Conservation (phyloP, 352 stramenopile species). For the Thalassiosira hispida region DNA sequence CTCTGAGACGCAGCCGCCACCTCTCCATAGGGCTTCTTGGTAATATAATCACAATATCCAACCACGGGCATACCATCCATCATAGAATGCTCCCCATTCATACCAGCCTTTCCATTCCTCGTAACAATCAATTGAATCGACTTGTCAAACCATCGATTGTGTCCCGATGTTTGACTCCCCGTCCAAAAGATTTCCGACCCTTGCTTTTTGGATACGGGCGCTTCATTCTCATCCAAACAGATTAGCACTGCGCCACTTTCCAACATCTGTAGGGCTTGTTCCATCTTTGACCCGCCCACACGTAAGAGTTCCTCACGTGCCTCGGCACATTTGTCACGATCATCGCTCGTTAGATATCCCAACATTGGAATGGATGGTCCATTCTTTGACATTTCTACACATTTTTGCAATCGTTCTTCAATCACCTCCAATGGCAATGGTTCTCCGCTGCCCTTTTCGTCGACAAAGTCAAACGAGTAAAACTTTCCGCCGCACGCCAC, state of each 20-base stretch:
- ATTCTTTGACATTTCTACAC: conserved; percentile 71
- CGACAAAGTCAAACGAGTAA: conserved; percentile 84
- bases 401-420: conserved; percentile 72
- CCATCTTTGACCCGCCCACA: conserved; percentile 81
- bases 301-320: conserved; percentile 85
- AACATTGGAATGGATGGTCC: conserved; percentile 65
- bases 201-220: conserved; percentile 63
- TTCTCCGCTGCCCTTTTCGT: conserved; percentile 54
- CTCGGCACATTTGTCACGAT: conserved; percentile 94
- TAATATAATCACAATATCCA: conserved; percentile 93
- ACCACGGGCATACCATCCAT: conserved; percentile 96
- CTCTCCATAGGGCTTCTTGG: conserved; percentile 85
- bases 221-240: conserved; percentile 89
- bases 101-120: conserved; percentile 93
- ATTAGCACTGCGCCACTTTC: conserved; percentile 93
- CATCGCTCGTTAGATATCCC: conserved; percentile 93
- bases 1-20: conserved; percentile 82
- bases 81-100: conserved; percentile 97
- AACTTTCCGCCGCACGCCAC: conserved; percentile 87
- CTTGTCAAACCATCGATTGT: conserved; percentile 99
- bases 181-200: conserved; percentile 78
- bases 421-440: conserved; percentile 71
- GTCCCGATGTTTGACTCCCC: conserved; percentile 71
- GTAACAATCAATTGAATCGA: conserved; percentile 96
- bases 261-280: conserved; percentile 91